Evolutionary conservation across 1,284 basidiomycete genomes (phyloP), one percentile per base, ranked within the genome.

Genomic region (Cryptococcus sp.): DNA sequence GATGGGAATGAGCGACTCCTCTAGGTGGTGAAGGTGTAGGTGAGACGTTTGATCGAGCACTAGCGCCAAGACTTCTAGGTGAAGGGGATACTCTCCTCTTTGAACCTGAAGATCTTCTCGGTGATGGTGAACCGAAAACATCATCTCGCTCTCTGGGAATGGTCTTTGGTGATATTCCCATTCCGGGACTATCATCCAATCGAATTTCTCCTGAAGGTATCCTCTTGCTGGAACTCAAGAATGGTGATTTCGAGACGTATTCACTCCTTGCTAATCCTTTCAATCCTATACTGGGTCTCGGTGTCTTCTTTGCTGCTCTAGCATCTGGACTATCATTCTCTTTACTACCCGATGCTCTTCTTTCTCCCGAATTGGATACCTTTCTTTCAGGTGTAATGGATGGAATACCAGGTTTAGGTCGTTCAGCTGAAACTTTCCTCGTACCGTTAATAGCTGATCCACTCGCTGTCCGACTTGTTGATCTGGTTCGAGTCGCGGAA

Each of bases 201-300:
- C 50, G 37, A 44, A 36, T 4, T 45, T 63, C 64, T 46, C 65
- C 65, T 32, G 62, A 63, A 3, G 62, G 58, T 7, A 59, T 46
- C 10, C 61, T 44, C 52, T 63, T 66, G 48, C 35, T 36, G 8
- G 62, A 59, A 31, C 53, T 70, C 51, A 81, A 82, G 79, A 93
- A 93, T n/a, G 90, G 90, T 64, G 88, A 91, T 77, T 87, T 89
- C 31, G 86, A 85, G 46, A 94, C 90, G 8, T 86, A 84, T 67
- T 88, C 88, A 63, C 82, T 86, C 72, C 87, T 81, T 0, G 86
- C 81, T 38, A 92, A 82, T 33, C 83, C 83, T 66, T 87, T 86
- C 63, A 89, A 85, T 2, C 82, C 84, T 68, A 83, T 86, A 37
- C 86, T 89, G 68, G 90, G 85, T 48, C 85, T 82, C 5, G 88